phyloP scores from a whole-genome alignment of 345 rosid species.

The Camelina sativa region DNA sequence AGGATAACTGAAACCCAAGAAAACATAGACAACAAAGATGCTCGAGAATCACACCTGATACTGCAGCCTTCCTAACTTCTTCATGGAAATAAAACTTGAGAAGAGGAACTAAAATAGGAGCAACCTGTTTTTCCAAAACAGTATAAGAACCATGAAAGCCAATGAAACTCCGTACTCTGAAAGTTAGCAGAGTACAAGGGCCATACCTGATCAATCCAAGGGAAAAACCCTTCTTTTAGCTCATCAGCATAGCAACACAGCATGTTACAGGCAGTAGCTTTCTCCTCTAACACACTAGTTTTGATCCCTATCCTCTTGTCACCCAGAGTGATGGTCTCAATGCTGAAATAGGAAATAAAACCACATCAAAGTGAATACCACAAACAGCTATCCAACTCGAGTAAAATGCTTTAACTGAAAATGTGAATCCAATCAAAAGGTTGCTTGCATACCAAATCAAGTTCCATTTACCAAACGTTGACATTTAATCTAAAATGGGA shows the following conservation, averaged over 20 bases:
- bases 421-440: background rate
- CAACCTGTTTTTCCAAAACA: slow-evolving; percentile 53
- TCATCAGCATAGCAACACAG: slow-evolving; percentile 72
- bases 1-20: slow-evolving; percentile 19
- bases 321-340: slow-evolving; percentile 80
- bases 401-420: background rate
- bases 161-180: background rate
- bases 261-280: slow-evolving; percentile 74
- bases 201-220: slow-evolving; percentile 56
- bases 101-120: slow-evolving; percentile 70
- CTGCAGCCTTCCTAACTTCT: slow-evolving; percentile 84
- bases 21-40: slow-evolving; percentile 18
- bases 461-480: background rate
- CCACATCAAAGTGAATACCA: background rate
- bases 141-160: slow-evolving; percentile 13
- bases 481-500: background rate
- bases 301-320: slow-evolving; percentile 73
- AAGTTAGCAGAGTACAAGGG: slow-evolving; percentile 16
- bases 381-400: background rate
- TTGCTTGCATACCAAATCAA: slow-evolving; percentile 3
- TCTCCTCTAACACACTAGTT: slow-evolving; percentile 67
- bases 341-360: slow-evolving; percentile 46
- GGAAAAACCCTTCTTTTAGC: slow-evolving; percentile 64
- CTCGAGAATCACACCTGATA: slow-evolving; percentile 55
- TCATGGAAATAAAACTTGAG: slow-evolving; percentile 76